A percentile compares a stretch with the other conserved stretches of the same genome.
Conservation (phyloP, 306 rosid species). For the Mucuna pruriens region DNA sequence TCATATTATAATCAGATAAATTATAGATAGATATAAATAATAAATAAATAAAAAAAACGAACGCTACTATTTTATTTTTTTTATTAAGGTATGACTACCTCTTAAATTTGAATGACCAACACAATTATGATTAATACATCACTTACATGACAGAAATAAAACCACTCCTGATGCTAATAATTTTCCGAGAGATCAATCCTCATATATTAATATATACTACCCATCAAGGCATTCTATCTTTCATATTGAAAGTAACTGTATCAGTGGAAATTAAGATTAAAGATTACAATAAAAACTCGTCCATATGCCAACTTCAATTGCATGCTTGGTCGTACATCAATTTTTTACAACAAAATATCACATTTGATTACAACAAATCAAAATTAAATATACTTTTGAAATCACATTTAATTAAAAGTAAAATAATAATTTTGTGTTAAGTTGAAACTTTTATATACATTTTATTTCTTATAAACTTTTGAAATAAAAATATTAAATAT, state of each 20-base stretch:
- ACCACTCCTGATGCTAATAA: slow-evolving; percentile 4
- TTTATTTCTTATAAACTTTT: neutral
- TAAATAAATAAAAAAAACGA: neutral
- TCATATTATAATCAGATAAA: neutral
- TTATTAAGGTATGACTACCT: neutral
- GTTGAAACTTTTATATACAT: neutral
- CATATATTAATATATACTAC: too few relatives aligned
- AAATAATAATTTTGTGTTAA: neutral
- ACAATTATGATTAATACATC: neutral
- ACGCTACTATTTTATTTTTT: neutral
- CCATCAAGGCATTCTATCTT: neutral
- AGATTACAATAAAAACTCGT: neutral
- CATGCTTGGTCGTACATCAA: neutral
- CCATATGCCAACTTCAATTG: neutral
- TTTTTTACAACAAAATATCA: neutral
- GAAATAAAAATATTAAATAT: neutral
- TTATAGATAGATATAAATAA: neutral
- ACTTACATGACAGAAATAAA: neutral
- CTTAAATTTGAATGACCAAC: neutral
- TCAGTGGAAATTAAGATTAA: neutral
- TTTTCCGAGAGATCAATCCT: neutral
- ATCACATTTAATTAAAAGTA: neutral
- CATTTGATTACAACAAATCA: neutral
- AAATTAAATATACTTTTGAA: neutral
- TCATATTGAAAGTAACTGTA: neutral